Evolutionary conservation across 352 stramenopile genomes (phyloP).

Genomic region (Phytophthora idaei): DNA sequence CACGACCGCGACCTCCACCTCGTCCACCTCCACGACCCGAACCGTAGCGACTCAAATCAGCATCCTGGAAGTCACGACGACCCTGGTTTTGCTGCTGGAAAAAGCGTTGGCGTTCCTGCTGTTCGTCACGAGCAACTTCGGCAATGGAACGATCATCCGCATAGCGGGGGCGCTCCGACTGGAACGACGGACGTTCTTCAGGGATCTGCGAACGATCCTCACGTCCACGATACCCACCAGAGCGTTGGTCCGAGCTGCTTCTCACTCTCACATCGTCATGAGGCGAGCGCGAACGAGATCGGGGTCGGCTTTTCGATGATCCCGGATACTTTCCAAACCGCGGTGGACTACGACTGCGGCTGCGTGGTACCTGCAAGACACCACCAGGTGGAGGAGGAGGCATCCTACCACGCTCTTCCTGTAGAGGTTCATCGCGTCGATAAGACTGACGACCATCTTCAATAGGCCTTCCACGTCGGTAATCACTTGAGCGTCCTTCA

Average conservation of each 20-base stretch:
- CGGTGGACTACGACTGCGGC: slow-evolving; percentile 35
- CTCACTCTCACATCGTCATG: slow-evolving; percentile 31
- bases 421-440: slow-evolving; percentile 23
- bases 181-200: slow-evolving; percentile 26
- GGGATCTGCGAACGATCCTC: slow-evolving; percentile 24
- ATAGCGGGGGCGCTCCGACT: slow-evolving; percentile 34
- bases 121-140: slow-evolving; percentile 55
- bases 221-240: slow-evolving; percentile 33
- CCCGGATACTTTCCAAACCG: slow-evolving; percentile 37
- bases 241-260: slow-evolving; percentile 18
- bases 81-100: slow-evolving; percentile 43
- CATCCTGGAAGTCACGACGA: slow-evolving; percentile 41
- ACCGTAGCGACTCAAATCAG: slow-evolving; percentile 42
- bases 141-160: slow-evolving; percentile 58
- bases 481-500: slow-evolving; percentile 27
- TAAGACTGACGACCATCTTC: slow-evolving; percentile 31
- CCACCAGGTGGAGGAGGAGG: slow-evolving; percentile 26
- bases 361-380: slow-evolving; percentile 26
- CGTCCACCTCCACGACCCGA: slow-evolving; percentile 35
- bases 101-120: slow-evolving; percentile 46
- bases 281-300: slow-evolving; percentile 33
- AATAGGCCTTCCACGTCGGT: slow-evolving; percentile 19
- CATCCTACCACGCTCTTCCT: slow-evolving; percentile 29
- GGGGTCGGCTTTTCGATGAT: slow-evolving; percentile 18
- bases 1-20: slow-evolving; percentile 27